phyloP scores from a whole-genome alignment of 192 early-diverging fungal genomes.

The Backusella luteola region DNA sequence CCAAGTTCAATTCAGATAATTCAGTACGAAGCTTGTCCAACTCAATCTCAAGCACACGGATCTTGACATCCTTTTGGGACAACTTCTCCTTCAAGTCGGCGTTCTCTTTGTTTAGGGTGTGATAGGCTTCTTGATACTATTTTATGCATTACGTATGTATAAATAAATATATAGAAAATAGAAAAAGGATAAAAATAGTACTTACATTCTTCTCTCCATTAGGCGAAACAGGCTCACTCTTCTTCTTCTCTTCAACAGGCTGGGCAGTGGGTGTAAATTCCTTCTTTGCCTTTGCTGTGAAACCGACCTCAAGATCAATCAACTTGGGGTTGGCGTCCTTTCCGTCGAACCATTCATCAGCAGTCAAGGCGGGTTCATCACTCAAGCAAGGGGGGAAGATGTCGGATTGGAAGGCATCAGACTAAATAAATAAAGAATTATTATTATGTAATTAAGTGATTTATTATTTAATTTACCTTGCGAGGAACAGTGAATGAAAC shows the following conservation, averaged over 20 bases:
- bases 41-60: conserved; percentile 79
- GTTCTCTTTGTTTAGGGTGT: conserved; percentile 74
- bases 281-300: conserved; percentile 60
- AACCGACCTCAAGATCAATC: conserved; percentile 71
- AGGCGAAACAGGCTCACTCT: conserved; percentile 25
- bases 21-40: conserved; percentile 51
- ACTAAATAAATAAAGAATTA: conserved; percentile 43
- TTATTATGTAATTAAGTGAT: not conserved
- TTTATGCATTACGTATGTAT: not conserved
- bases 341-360: conserved; percentile 90
- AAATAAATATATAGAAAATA: not conserved
- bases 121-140: conserved; percentile 74
- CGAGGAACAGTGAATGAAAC: conserved; percentile 96
- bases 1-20: conserved; percentile 24
- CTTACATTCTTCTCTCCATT: conserved; percentile 56
- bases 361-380: conserved; percentile 81
- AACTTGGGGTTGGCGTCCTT: conserved; percentile 81
- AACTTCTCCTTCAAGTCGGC: conserved; percentile 78
- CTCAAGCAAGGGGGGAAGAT: conserved; percentile 87
- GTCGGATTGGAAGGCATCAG: conserved; percentile 96
- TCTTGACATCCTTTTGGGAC: conserved; percentile 68
- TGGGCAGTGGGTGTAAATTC: conserved; percentile 78
- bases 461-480: conserved; percentile 56
- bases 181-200: not conserved
- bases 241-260: conserved; percentile 38